phyloP scores from a whole-genome alignment of 306 rosid species.

The Mucuna pruriens region DNA sequence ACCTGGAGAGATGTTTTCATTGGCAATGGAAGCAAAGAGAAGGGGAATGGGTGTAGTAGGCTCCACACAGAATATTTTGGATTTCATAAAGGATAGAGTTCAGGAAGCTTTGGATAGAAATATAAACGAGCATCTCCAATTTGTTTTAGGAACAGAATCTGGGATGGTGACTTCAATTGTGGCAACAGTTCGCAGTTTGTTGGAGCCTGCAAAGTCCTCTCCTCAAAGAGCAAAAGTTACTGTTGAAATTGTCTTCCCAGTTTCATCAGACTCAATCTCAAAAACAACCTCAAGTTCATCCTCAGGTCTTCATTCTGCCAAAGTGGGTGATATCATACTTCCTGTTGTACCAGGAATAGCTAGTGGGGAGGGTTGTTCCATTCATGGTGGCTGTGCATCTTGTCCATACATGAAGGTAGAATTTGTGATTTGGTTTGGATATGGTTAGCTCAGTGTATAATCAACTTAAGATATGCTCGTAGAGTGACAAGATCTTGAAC shows the following conservation, averaged over 20 bases:
- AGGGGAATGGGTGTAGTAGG: slow-evolving; percentile 99
- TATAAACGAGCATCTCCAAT: slow-evolving; percentile 82
- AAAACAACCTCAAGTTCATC: slow-evolving; percentile 58
- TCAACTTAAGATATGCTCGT: background rate
- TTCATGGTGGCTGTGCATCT: slow-evolving; percentile 96
- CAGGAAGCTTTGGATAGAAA: slow-evolving; percentile 86
- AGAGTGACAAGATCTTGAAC: slow-evolving; percentile 8
- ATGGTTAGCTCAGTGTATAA: slow-evolving; percentile 19
- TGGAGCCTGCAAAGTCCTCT: slow-evolving; percentile 56
- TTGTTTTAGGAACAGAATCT: slow-evolving; percentile 93
- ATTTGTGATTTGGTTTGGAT: slow-evolving; percentile 25
- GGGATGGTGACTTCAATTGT: slow-evolving; percentile 98
- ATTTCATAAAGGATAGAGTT: slow-evolving; percentile 85
- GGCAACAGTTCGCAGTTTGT: slow-evolving; percentile 73
- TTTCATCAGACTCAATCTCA: slow-evolving; percentile 90
- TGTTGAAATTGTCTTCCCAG: slow-evolving; percentile 95
- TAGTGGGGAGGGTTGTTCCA: slow-evolving; percentile 94
- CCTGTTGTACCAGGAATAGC: slow-evolving; percentile 89
- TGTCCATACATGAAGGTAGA: slow-evolving; percentile 99
- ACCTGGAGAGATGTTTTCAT: slow-evolving; percentile 98
- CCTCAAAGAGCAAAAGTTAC: slow-evolving; percentile 57
- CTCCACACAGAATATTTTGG: slow-evolving; percentile 89
- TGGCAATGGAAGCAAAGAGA: slow-evolving; percentile 98
- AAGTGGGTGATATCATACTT: slow-evolving; percentile 54
- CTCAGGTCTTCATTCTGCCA: slow-evolving; percentile 45